Evolutionary conservation across 192 early-diverging fungal genomes (phyloP).

Genomic region (Spizellomyces punctatus): DNA sequence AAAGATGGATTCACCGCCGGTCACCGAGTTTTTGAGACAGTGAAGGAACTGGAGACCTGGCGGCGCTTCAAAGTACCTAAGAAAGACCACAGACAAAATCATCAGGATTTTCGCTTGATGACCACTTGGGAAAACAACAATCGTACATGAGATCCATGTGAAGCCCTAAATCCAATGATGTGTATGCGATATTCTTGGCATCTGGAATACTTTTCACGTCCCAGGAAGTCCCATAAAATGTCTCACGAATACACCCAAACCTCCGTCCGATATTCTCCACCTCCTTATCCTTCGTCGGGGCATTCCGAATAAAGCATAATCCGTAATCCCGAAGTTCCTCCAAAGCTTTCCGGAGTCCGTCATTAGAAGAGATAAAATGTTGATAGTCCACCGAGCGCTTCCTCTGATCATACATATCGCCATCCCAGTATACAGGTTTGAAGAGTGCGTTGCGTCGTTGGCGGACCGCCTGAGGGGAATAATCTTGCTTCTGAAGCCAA

Average conservation of each 20-base stretch:
- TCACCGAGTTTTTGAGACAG: slow-evolving; percentile 74
- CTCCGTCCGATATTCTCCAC: slow-evolving; percentile 62
- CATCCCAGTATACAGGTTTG: slow-evolving; percentile 37
- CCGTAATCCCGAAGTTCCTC: slow-evolving; percentile 67
- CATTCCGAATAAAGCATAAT: slow-evolving; percentile 65
- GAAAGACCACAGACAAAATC: not conserved
- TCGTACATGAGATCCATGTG: slow-evolving; percentile 88
- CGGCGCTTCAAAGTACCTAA: slow-evolving; percentile 78
- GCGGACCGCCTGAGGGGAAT: slow-evolving; percentile 6
- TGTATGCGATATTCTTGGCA: slow-evolving; percentile 86
- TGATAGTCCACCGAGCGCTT: slow-evolving; percentile 44
- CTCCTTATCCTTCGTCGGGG: slow-evolving; percentile 59
- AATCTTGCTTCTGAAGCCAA: slow-evolving; percentile 34
- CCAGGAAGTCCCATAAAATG: slow-evolving; percentile 78
- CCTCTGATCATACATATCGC: slow-evolving; percentile 12
- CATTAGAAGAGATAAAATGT: slow-evolving; percentile 53
- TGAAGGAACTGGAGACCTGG: slow-evolving; percentile 83
- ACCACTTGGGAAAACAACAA: not conserved
- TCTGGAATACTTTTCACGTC: slow-evolving; percentile 76
- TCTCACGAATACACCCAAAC: slow-evolving; percentile 70
- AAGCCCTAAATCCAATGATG: slow-evolving; percentile 72
- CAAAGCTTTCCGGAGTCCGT: slow-evolving; percentile 56
- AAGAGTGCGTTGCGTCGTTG: slow-evolving; percentile 4
- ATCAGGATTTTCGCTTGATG: not conserved
- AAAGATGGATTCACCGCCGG: slow-evolving; percentile 74